phyloP scores from a whole-genome alignment of 306 rosid species.

The Cajanus cajan region DNA sequence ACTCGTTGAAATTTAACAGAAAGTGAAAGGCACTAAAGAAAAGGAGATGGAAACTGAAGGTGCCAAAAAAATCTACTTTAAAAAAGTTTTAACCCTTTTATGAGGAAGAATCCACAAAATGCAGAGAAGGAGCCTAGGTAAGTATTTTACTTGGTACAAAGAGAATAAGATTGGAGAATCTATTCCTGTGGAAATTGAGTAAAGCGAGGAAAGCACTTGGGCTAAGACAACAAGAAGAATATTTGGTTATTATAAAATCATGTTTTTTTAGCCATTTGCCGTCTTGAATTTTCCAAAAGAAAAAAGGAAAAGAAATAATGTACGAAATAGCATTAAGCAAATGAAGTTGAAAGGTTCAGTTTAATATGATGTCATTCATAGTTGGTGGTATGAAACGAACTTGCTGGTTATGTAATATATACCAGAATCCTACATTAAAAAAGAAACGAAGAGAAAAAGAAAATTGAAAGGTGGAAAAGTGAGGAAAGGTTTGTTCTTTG shows the following conservation, averaged over 20 bases:
- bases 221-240: slow-evolving; percentile 52
- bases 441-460: background rate
- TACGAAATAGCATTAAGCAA: slow-evolving; percentile 37
- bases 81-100: slow-evolving; percentile 53
- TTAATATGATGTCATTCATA: slow-evolving; percentile 29
- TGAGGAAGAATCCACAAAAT: slow-evolving; percentile 55
- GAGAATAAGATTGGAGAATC: slow-evolving; percentile 57
- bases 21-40: slow-evolving; percentile 65
- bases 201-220: slow-evolving; percentile 56
- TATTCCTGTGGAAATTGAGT: slow-evolving; percentile 53
- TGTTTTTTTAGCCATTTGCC: slow-evolving; percentile 22
- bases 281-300: slow-evolving; percentile 26
- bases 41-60: slow-evolving; percentile 38
- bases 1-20: slow-evolving; percentile 49
- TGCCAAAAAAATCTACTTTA: background rate
- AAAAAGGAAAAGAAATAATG: slow-evolving; percentile 29
- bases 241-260: slow-evolving; percentile 28
- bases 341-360: slow-evolving; percentile 36
- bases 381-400: slow-evolving; percentile 33
- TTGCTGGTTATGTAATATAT: slow-evolving; percentile 13
- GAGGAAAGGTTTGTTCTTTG: slow-evolving; percentile 44
- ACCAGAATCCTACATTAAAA: slow-evolving; percentile 22
- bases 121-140: slow-evolving; percentile 48
- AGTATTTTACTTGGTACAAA: slow-evolving; percentile 41
- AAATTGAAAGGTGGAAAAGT: slow-evolving; percentile 43